These are phyloP conservation scores for Bipolaris gigantea DNA, from an alignment of 2,329 filamentous ascomycete species.

Conservation along the genomic window DNA sequence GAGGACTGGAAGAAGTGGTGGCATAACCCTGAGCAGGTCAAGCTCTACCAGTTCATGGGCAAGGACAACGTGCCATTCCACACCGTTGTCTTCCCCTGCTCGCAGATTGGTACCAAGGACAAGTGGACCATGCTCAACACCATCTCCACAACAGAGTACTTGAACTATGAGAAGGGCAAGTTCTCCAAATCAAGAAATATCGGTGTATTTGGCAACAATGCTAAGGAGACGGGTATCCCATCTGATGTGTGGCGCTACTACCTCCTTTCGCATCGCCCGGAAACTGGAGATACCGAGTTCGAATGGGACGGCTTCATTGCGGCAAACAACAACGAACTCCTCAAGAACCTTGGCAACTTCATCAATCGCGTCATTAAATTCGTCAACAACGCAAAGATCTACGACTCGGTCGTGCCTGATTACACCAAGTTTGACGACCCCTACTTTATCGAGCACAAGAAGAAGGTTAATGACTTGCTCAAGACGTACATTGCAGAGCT, in stretches of 20 bases:
- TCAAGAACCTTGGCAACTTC: constrained; percentile 69
- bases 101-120: constrained; percentile 79
- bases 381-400: constrained; percentile 72
- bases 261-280: constrained; percentile 80
- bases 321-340: constrained; percentile 86
- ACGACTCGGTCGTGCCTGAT: constrained; percentile 69
- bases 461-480: constrained; percentile 68
- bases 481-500: constrained; percentile 67
- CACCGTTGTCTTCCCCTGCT: constrained; percentile 87
- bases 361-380: constrained; percentile 65
- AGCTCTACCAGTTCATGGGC: constrained; percentile 89
- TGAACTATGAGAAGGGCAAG: constrained; percentile 59
- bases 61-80: constrained; percentile 90
- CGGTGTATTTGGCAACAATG: constrained; percentile 89
- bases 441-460: constrained; percentile 51
- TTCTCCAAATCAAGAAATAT: constrained; percentile 90
- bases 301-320: constrained; percentile 84
- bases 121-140: constrained; percentile 90
- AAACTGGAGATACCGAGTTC: constrained; percentile 85
- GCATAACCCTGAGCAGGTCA: constrained; percentile 84
- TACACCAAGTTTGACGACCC: constrained; percentile 58
- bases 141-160: constrained; percentile 80
- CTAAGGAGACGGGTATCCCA: constrained; percentile 80
- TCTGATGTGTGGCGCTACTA: constrained; percentile 94
- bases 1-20: constrained; percentile 92